Evolutionary conservation across 2,329 filamentous ascomycete species (phyloP).

Genomic region (Orbilia ellipsospora): DNA sequence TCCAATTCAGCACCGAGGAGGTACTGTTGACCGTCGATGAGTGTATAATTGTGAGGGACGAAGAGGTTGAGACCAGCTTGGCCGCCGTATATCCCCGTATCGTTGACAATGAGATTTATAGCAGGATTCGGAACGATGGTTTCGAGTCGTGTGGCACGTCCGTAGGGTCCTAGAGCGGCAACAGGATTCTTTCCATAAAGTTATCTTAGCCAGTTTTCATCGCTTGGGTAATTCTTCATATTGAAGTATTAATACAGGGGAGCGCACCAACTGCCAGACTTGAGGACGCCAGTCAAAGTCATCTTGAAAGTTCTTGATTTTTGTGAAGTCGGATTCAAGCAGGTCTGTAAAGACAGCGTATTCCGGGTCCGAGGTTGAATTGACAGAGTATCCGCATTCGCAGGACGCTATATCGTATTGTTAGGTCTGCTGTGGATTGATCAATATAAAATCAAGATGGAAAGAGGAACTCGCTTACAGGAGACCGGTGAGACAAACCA

Average conservation of each 20-base stretch:
- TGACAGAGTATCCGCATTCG: slow-evolving; percentile 77
- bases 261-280: slow-evolving; percentile 70
- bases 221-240: background rate
- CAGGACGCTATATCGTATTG: slow-evolving; percentile 64
- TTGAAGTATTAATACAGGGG: background rate
- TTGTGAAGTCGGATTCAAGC: slow-evolving; percentile 78
- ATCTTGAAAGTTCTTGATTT: slow-evolving; percentile 65
- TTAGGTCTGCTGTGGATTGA: background rate
- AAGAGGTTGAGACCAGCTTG: slow-evolving; percentile 70
- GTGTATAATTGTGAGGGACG: slow-evolving; percentile 63
- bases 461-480: slow-evolving; percentile 1
- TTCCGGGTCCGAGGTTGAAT: slow-evolving; percentile 63
- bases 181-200: slow-evolving; percentile 65
- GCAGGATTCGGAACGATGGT: slow-evolving; percentile 71
- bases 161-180: slow-evolving; percentile 70
- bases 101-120: slow-evolving; percentile 63
- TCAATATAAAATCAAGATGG: too few species aligned
- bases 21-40: slow-evolving; percentile 65
- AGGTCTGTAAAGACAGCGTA: slow-evolving; percentile 73
- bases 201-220: background rate
- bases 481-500: slow-evolving; percentile 10
- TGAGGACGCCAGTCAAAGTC: slow-evolving; percentile 74
- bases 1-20: slow-evolving; percentile 75
- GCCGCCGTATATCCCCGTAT: slow-evolving; percentile 65
- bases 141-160: slow-evolving; percentile 70